Conservation (phyloP, 495 filamentous ascomycete species). For the Barbatosphaeria neglecta region DNA sequence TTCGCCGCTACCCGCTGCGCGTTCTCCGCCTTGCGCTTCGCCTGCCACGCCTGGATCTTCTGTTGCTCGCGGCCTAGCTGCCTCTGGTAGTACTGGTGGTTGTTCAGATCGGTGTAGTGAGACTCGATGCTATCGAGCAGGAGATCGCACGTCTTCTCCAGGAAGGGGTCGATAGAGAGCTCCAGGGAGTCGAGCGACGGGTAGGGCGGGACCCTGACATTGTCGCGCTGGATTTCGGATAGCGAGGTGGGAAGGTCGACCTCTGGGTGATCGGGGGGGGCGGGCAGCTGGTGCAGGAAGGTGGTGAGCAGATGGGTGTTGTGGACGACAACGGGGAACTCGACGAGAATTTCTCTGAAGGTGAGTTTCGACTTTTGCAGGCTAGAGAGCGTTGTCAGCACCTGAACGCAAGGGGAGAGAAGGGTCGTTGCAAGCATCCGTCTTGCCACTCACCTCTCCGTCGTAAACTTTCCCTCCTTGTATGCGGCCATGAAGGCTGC, state of each 20-base stretch:
- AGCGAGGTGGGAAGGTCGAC: conserved; percentile 64
- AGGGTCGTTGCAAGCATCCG: not conserved
- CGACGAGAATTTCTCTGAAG: conserved; percentile 87
- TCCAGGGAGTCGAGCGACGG: conserved; percentile 85
- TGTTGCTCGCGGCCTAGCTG: conserved; percentile 89
- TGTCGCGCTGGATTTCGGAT: conserved; percentile 51
- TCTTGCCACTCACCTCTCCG: conserved; percentile 73
- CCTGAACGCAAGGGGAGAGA: not conserved
- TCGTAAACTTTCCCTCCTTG: conserved; percentile 94
- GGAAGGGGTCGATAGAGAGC: conserved; percentile 89
- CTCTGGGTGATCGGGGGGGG: conserved; percentile 43
- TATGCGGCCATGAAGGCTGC: conserved; percentile 80
- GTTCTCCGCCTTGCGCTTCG: conserved; percentile 93
- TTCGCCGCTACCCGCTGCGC: conserved; percentile 71
- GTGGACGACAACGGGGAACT: conserved; percentile 85
- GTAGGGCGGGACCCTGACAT: conserved; percentile 50
- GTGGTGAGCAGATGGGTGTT: conserved; percentile 95
- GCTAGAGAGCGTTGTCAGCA: conserved; percentile 35
- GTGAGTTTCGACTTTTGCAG: conserved; percentile 84
- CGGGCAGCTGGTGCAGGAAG: conserved; percentile 75
- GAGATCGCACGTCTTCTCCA: conserved; percentile 96
- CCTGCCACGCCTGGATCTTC: conserved; percentile 92
- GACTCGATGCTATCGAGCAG: conserved; percentile 92
- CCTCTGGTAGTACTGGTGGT: conserved; percentile 96
- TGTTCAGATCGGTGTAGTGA: conserved; percentile 97